These are phyloP conservation scores for Coelastrella sp. DNA, from an alignment of 139 green algal species.

Conservation along the genomic window DNA sequence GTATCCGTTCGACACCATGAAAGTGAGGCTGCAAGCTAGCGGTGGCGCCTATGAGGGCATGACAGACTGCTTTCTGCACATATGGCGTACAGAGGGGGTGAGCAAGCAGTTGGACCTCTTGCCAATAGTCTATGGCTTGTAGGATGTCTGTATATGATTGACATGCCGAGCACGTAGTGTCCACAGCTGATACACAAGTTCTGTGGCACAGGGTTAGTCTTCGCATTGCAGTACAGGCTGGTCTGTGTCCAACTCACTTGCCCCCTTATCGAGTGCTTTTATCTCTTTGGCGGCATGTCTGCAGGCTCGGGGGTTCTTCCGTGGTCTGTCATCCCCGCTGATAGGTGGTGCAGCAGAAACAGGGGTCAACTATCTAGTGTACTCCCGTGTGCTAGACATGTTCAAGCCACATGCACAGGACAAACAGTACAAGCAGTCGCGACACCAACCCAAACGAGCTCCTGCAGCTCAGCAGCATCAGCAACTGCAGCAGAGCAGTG, in stretches of 20 bases:
- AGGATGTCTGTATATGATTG: too few relatives aligned
- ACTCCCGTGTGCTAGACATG: neutral
- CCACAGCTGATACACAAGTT: neutral
- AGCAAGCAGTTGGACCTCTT: neutral
- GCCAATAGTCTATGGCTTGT: too few relatives aligned
- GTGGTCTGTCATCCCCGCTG: slow-evolving; percentile 77
- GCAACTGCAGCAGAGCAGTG: neutral
- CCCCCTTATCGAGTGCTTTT: too few relatives aligned
- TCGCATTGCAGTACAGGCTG: neutral
- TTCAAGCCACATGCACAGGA: slow-evolving; percentile 5
- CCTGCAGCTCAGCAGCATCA: slow-evolving; percentile 7
- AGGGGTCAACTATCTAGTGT: slow-evolving; percentile 83
- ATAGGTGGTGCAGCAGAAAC: slow-evolving; percentile 86
- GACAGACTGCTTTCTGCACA: slow-evolving; percentile 50
- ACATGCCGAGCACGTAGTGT: too few relatives aligned
- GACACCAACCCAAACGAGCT: neutral
- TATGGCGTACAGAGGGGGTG: slow-evolving; percentile 77
- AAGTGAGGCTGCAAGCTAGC: slow-evolving; percentile 79
- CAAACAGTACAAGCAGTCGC: neutral
- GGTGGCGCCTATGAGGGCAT: slow-evolving; percentile 55
- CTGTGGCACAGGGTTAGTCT: neutral
- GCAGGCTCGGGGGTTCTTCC: slow-evolving; percentile 75
- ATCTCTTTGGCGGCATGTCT: neutral
- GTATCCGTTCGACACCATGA: slow-evolving; percentile 82
- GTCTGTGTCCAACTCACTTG: too few relatives aligned